A percentile compares a stretch with the other conserved stretches of the same genome.
Evolutionary conservation across 163 green algal species (phyloP).

Genomic region (Chlamydomonas reinhardtii): DNA sequence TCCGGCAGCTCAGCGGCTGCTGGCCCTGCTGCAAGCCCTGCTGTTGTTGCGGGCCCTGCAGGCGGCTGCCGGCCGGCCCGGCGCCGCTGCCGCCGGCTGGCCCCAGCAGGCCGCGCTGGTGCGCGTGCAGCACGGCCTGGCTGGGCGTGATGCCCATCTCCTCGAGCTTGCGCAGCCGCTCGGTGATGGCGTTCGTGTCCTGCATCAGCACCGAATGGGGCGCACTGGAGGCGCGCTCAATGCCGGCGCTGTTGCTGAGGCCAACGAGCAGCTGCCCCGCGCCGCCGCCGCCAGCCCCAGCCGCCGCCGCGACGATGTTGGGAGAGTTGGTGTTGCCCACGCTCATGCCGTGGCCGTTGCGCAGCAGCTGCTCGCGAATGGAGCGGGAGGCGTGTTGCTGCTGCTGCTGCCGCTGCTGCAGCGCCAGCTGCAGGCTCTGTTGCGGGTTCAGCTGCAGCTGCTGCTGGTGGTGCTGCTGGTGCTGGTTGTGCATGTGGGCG

Average conservation of each 20-base stretch:
- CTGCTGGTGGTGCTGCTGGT: neutral
- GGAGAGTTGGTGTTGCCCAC: too few relatives aligned
- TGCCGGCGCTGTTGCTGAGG: too few relatives aligned
- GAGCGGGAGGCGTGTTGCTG: neutral
- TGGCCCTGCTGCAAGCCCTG: too few relatives aligned
- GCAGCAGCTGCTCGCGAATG: conserved; percentile 7
- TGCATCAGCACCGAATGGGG: conserved; percentile 3
- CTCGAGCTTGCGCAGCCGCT: conserved; percentile 23
- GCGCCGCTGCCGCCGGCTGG: too few relatives aligned
- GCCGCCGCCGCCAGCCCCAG: neutral
- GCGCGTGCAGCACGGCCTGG: conserved; percentile 18
- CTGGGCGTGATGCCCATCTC: conserved; percentile 27
- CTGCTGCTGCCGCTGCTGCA: conserved; percentile 7
- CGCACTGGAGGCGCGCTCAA: conserved; percentile 22
- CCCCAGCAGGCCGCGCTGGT: neutral
- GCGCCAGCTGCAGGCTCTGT: neutral
- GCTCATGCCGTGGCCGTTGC: neutral
- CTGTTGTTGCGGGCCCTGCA: too few relatives aligned
- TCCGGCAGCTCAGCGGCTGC: conserved; percentile 13
- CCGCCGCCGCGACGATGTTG: too few relatives aligned
- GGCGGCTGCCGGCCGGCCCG: too few relatives aligned
- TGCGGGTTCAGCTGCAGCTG: conserved; percentile 3
- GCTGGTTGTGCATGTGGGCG: neutral
- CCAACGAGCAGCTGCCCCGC: neutral
- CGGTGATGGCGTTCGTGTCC: conserved; percentile 1